phyloP scores from a whole-genome alignment of 352 stramenopile species.

The Phytophthora capsici region DNA sequence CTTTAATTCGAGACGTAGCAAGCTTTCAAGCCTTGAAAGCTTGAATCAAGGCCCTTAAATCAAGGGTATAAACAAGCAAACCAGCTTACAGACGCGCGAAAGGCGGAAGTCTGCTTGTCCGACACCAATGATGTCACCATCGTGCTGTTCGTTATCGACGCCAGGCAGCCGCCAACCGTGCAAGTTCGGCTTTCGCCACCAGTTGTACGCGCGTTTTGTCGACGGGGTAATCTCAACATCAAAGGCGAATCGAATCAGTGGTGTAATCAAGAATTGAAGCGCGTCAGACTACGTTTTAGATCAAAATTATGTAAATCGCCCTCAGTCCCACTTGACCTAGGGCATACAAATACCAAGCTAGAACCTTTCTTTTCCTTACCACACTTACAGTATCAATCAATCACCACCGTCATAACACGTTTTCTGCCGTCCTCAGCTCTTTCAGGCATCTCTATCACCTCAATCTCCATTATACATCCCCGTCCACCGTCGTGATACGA shows the following conservation, averaged over 20 bases:
- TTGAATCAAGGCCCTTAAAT: too few species aligned
- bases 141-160: not conserved
- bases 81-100: not conserved
- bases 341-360: conserved; percentile 17
- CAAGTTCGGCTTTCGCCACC: not conserved
- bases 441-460: not conserved
- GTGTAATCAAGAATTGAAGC: conserved; percentile 15
- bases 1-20: conserved; percentile 9
- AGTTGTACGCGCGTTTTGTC: conserved; percentile 8
- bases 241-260: not conserved
- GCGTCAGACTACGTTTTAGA: not conserved
- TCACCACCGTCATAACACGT: not conserved
- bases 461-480: not conserved
- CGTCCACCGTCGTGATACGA: not conserved
- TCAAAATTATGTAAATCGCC: not conserved
- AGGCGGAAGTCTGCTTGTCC: not conserved
- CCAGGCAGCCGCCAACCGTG: not conserved
- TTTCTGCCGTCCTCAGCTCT: not conserved
- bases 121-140: too few species aligned
- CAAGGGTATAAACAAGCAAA: not conserved
- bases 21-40: too few species aligned
- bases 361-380: not conserved
- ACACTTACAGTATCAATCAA: conserved; percentile 8
- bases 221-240: conserved; percentile 1
- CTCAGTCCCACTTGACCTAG: not conserved